Base-by-base conservation (phyloP, 2,329 filamentous ascomycete species). In the Fusarium goolgardi region DNA sequence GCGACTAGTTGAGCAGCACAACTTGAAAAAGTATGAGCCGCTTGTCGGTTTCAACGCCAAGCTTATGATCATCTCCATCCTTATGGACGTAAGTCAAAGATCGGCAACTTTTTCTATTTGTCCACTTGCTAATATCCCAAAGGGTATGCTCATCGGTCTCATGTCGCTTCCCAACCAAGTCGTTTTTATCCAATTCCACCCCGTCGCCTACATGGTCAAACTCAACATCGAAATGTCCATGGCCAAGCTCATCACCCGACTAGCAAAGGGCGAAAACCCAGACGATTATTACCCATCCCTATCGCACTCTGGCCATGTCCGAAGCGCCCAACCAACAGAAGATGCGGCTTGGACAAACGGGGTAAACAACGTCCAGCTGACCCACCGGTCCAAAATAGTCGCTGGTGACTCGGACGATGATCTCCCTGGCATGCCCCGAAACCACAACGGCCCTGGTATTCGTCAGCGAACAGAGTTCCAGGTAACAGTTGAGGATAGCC, bases 141-240 rank as follows among this genome's bases (percentile, higher is more conserved):
- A 71, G 61, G 55, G 49, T 5, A 53, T 65, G 65, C 71, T 78
- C n/a, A 77, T 77, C 27, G 76, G 75, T 2, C 73, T 77, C 15
- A 78, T 78, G 75, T 77, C 69, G 9, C 59, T 77, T 1, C 71
- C 73, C 1, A 78, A 78, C 49, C 74, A 76, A 61, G 61, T 70
- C 16, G 75, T 78, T 10, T 77, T 83, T 63, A 80, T 85, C 35
- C 82, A 84, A 66, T 84, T 85, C 71, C 82, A 85, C 55, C 83
- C 83, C 0, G 77, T 85, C 6, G 82, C 81, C 6, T 85, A 85
- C 70, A 78, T 84, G 44, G 82, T 85, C 59, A 85, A 85, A 62
- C 79, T 85, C 39, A 83, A 85, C 68, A 85, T 85, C 66, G 83
- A 85, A 70, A 81, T 85, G 78, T 81, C 80, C n/a, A 84, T 85